phyloP scores from a whole-genome alignment of 805 yeast genomes.

The Candida ascalaphidarum region DNA sequence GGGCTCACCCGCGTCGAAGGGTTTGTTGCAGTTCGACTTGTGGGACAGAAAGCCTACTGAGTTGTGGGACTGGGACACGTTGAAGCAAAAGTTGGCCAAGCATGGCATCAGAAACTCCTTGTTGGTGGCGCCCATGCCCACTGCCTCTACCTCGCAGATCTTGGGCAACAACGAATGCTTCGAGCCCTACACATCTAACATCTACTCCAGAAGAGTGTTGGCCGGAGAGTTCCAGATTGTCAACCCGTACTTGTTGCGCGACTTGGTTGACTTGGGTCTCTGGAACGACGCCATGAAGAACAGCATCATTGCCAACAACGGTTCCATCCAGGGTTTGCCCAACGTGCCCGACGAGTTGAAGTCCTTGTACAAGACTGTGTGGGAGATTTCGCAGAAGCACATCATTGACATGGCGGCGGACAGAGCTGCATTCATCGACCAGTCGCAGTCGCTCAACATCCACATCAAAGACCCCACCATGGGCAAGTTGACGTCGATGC shows the following conservation, averaged over 20 bases:
- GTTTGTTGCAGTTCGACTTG: conserved; percentile 47
- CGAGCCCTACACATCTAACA: conserved; percentile 56
- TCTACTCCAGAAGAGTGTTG: conserved; percentile 53
- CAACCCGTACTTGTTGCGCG: conserved; percentile 49
- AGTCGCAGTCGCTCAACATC: conserved; percentile 88
- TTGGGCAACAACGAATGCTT: conserved; percentile 56
- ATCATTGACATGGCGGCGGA: conserved; percentile 60
- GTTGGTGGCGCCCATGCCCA: conserved; percentile 59
- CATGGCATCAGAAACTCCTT: conserved; percentile 51
- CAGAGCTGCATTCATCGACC: conserved; percentile 75
- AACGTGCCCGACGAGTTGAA: conserved; percentile 48
- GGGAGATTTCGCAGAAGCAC: conserved; percentile 54
- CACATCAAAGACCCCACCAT: conserved; percentile 85
- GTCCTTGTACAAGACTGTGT: conserved; percentile 49
- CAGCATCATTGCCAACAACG: conserved; percentile 46
- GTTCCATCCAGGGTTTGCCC: conserved; percentile 48
- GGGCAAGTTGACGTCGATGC: conserved; percentile 97
- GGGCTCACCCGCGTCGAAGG: conserved; percentile 55
- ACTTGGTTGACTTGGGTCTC: conserved; percentile 48
- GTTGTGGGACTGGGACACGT: conserved; percentile 51
- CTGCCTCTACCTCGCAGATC: conserved; percentile 59
- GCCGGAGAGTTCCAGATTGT: conserved; percentile 61
- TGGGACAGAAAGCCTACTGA: conserved; percentile 55
- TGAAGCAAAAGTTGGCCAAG: conserved; percentile 39
- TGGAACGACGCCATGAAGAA: conserved; percentile 54